Percentiles rank a stretch among this genome's conserved stretches.
Evolutionary conservation across 768 basidiomycete species (phyloP).

Genomic region (Serendipita vermifera): DNA sequence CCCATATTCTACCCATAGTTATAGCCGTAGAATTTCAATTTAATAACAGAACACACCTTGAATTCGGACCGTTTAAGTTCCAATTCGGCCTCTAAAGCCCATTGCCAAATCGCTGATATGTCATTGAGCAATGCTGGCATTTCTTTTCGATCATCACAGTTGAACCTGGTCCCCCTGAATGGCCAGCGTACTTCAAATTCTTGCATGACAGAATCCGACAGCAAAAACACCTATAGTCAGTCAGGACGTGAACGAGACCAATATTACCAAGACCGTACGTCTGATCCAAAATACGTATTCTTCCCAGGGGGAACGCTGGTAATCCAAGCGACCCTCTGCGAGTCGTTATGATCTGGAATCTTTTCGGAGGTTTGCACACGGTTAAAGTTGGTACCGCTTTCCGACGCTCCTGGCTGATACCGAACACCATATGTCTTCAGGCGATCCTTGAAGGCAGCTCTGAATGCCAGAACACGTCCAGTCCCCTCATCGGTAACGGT

Average conservation of each 20-base stretch:
- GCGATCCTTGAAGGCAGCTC: constrained; percentile 58
- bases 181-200: constrained; percentile 75
- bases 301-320: constrained; percentile 32
- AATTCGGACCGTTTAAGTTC: constrained; percentile 40
- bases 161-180: constrained; percentile 69
- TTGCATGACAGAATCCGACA: constrained; percentile 53
- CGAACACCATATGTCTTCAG: constrained; percentile 26
- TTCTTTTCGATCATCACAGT: constrained; percentile 48
- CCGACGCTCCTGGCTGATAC: constrained; percentile 29
- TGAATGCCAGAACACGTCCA: constrained; percentile 58
- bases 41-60: constrained; percentile 35
- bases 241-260: neutral
- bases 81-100: constrained; percentile 47
- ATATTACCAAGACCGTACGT: constrained; percentile 9
- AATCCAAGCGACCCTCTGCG: constrained; percentile 77
- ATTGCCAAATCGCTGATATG: constrained; percentile 53
- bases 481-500: constrained; percentile 41
- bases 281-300: constrained; percentile 20
- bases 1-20: neutral
- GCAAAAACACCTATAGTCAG: constrained; percentile 43
- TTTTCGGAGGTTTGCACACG: constrained; percentile 69
- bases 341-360: constrained; percentile 77
- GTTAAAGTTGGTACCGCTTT: constrained; percentile 29
- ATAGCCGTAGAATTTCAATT: neutral
- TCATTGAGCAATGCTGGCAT: constrained; percentile 60